Evolutionary conservation across 2,329 filamentous ascomycete species (phyloP).

Genomic region (Cercospora sesami): DNA sequence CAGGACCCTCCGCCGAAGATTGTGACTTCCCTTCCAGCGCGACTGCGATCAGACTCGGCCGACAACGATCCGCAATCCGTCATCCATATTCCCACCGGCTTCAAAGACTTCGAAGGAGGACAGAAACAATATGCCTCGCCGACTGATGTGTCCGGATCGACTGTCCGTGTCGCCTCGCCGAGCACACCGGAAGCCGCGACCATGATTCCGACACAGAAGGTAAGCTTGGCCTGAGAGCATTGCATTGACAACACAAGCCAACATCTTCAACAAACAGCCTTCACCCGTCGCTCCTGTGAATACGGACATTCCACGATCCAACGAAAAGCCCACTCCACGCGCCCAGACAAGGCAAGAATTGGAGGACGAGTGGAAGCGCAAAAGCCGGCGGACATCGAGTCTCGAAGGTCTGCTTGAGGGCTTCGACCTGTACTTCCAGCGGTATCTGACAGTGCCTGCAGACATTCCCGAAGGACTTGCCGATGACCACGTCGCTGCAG

Average conservation of each 20-base stretch:
- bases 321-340: conserved; percentile 73
- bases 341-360: conserved; percentile 81
- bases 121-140: conserved; percentile 23
- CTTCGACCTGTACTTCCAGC: conserved; percentile 18
- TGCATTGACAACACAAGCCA: background rate
- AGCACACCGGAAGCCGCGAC: conserved; percentile 38
- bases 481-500: conserved; percentile 34
- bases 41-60: conserved; percentile 52
- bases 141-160: conserved; percentile 28
- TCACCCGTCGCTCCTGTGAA: conserved; percentile 64
- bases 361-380: conserved; percentile 55
- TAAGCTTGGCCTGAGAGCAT: conserved; percentile 17
- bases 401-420: conserved; percentile 65
- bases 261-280: conserved; percentile 2
- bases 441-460: conserved; percentile 32
- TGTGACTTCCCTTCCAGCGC: conserved; percentile 46
- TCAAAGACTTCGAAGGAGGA: conserved; percentile 66
- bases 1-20: conserved; percentile 46
- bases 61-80: conserved; percentile 84
- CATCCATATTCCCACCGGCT: conserved; percentile 85
- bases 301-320: conserved; percentile 65
- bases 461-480: conserved; percentile 52
- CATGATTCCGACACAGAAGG: conserved; percentile 35
- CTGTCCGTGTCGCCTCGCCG: conserved; percentile 39
- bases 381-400: conserved; percentile 67